Conservation (phyloP, 2,329 filamentous ascomycete genomes). For the Aspergillus sp. region DNA sequence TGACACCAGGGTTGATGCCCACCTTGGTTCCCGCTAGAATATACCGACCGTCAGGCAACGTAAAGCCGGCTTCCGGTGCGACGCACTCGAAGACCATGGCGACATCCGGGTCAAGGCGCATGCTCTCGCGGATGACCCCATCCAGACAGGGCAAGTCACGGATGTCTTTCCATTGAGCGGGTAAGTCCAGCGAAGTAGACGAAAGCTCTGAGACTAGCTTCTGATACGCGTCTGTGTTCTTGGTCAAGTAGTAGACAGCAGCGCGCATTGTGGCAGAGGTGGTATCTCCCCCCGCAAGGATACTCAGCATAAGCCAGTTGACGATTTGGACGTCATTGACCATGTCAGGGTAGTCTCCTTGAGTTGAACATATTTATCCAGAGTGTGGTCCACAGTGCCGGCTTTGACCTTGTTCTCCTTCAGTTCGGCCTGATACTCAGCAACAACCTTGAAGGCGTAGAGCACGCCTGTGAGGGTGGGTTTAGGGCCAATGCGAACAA, state of each 20-base stretch:
- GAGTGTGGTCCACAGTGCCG: slow-evolving; percentile 30
- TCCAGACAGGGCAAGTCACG: slow-evolving; percentile 50
- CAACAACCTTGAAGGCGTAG: slow-evolving; percentile 17
- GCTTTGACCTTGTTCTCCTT: slow-evolving; percentile 6
- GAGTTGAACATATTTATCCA: slow-evolving; percentile 37
- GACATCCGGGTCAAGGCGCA: slow-evolving; percentile 56
- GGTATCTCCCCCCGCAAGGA: slow-evolving; percentile 42
- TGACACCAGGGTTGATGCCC: slow-evolving; percentile 42
- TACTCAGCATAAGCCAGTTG: slow-evolving; percentile 34
- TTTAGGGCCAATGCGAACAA: slow-evolving; percentile 28
- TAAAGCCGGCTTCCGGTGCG: slow-evolving; percentile 45
- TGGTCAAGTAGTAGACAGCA: slow-evolving; percentile 39
- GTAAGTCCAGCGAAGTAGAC: slow-evolving; percentile 9
- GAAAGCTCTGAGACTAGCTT: slow-evolving; percentile 13
- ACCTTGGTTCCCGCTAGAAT: slow-evolving; percentile 43
- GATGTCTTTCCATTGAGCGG: slow-evolving; percentile 19
- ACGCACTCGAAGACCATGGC: slow-evolving; percentile 56
- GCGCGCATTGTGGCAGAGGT: slow-evolving; percentile 39
- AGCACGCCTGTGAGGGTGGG: slow-evolving; percentile 20
- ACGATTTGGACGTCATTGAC: slow-evolving; percentile 34
- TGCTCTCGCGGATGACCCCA: slow-evolving; percentile 57
- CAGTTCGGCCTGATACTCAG: slow-evolving; percentile 10
- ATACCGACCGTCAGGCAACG: slow-evolving; percentile 35
- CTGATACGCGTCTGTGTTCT: slow-evolving; percentile 22
- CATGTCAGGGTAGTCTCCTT: slow-evolving; percentile 27